Base-by-base conservation (phyloP, 2,329 filamentous ascomycete species). In the Sporothrix globosa region DNA sequence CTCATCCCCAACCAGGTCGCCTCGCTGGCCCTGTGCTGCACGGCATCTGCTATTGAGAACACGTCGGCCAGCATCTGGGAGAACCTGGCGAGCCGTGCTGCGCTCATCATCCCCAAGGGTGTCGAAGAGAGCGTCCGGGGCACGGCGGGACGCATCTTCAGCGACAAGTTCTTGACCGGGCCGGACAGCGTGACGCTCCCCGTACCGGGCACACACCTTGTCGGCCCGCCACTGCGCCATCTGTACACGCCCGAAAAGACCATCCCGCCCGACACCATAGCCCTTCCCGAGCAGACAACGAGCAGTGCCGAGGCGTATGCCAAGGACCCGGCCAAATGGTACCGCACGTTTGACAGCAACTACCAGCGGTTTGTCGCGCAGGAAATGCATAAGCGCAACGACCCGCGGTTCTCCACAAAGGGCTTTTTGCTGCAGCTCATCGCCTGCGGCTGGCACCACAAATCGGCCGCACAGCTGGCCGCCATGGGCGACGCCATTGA, bases 361-460 rank as follows among this genome's bases (percentile, higher is more conserved):
- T 93, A 89, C 71, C 91, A 96, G 81, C 90, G 93, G 5, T 95
- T 93, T 76, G 90, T 91, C 34, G 93, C 93, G 0, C 88, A 90
- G 74, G 92, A 97, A 79, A 79, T 96, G 73, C 83, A 82, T 76
- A 97, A 97, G 82, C 85, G 91, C 21, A 80, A 83, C 19, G 84
- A 91, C 71, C 81, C 84, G 0, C 82, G 82, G 6, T 95, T 93
- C 78, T 87, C 86, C 3, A 84, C 83, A 61, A 83, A 82, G 44
- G 92, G 91, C 1, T 93, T 96, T 78, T 77, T 96, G 44, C 83
- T 92, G 74, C 93, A 97, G 81, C 86, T 92, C 2, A 83, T 92
- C 67, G 93, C 93, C 0, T 92, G 90, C 0, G 91, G 88, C 0
- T 92, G 92, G 86, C 93, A 97, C 79, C 82, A 87, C 79, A 97